phyloP scores from a whole-genome alignment of 2,329 filamentous ascomycete species.

The Niveomyces coronatus region DNA sequence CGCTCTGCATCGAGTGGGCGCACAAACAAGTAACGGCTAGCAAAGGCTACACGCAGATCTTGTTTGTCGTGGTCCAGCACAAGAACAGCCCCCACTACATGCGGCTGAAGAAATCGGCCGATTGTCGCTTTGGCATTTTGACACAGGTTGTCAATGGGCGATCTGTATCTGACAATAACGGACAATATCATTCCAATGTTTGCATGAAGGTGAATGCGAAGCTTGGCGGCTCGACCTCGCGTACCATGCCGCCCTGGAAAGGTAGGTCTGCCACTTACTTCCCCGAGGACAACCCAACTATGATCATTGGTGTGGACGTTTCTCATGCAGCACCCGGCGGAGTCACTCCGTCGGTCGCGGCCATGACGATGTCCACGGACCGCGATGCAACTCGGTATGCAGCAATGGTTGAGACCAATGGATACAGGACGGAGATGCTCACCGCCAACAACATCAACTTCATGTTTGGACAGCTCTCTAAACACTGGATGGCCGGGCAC shows the following conservation, averaged over 20 bases:
- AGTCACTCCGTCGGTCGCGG: conserved; percentile 64
- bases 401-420: conserved; percentile 74
- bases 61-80: conserved; percentile 68
- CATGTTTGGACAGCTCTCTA: conserved; percentile 55
- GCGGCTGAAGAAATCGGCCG: conserved; percentile 78
- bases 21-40: conserved; percentile 41
- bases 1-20: conserved; percentile 37
- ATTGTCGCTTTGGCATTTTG: conserved; percentile 73
- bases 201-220: conserved; percentile 97
- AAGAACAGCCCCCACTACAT: conserved; percentile 67
- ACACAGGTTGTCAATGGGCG: conserved; percentile 70
- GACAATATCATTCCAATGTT: conserved; percentile 88
- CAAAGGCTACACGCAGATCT: conserved; percentile 55
- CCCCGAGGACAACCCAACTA: conserved; percentile 44
- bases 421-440: conserved; percentile 71
- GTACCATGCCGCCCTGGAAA: conserved; percentile 25
- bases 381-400: conserved; percentile 62
- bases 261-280: conserved; percentile 21
- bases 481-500: conserved; percentile 54
- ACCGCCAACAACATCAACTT: conserved; percentile 51
- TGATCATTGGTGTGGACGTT: conserved; percentile 86
- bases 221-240: conserved; percentile 70
- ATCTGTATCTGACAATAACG: conserved; percentile 59
- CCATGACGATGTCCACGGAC: conserved; percentile 76
- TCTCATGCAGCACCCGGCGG: conserved; percentile 70